Percentiles rank a stretch among this genome's conserved stretches.
These are phyloP conservation scores for Plantago ovata DNA, from an alignment of 257 asterid species.

Conservation along the genomic window DNA sequence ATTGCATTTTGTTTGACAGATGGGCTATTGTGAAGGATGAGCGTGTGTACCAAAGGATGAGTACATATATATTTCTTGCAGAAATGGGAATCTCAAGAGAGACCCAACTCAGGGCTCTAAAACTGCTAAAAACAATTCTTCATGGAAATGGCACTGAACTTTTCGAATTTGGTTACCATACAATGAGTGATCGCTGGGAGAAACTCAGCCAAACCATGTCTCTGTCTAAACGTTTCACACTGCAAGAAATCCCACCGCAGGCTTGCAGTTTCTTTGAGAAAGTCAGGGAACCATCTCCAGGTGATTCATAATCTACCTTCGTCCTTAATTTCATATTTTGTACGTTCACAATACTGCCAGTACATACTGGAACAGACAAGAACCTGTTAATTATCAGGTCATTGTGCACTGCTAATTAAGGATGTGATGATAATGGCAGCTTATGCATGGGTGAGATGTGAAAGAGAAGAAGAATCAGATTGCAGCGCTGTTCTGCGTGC, in stretches of 20 bases:
- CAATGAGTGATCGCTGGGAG: slow-evolving; percentile 57
- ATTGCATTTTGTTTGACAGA: slow-evolving; percentile 24
- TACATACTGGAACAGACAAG: too few relatives aligned
- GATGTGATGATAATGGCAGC: slow-evolving; percentile 23
- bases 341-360: background rate
- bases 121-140: slow-evolving; percentile 40
- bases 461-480: slow-evolving; percentile 42
- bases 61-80: slow-evolving; percentile 9
- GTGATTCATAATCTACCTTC: slow-evolving; percentile 27
- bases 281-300: slow-evolving; percentile 76
- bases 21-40: slow-evolving; percentile 71
- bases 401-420: background rate
- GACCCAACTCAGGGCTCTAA: slow-evolving; percentile 54
- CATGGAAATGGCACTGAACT: slow-evolving; percentile 36
- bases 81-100: slow-evolving; percentile 58
- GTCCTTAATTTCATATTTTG: background rate
- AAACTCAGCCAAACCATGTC: slow-evolving; percentile 37
- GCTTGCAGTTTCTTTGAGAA: slow-evolving; percentile 47
- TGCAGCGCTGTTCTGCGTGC: slow-evolving; percentile 27
- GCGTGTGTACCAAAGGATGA: slow-evolving; percentile 42
- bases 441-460: slow-evolving; percentile 57
- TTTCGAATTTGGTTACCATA: slow-evolving; percentile 38
- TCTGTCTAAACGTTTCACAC: slow-evolving; percentile 36
- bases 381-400: too few relatives aligned
- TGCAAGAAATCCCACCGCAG: slow-evolving; percentile 48